Evolutionary conservation across 2,329 filamentous ascomycete genomes (phyloP).

Genomic region (Fusarium sulawesiense): DNA sequence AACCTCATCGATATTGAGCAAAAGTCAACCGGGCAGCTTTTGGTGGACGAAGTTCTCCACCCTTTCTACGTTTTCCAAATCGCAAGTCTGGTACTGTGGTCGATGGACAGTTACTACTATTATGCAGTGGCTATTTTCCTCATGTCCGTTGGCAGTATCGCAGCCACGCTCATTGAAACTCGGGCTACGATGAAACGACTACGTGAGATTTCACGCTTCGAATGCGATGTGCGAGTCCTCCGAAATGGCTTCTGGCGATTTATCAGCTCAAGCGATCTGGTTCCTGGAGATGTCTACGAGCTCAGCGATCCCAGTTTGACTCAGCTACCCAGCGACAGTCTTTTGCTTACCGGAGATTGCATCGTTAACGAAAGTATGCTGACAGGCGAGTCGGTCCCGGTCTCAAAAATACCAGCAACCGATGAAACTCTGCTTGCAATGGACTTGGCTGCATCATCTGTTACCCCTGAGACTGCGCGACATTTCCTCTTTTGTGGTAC

Average conservation of each 20-base stretch:
- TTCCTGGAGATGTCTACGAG: constrained; percentile 96
- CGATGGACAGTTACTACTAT: constrained; percentile 96
- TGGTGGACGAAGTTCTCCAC: constrained; percentile 95
- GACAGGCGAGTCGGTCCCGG: constrained; percentile 95
- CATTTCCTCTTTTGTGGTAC: constrained; percentile 96
- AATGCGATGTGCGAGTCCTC: constrained; percentile 93
- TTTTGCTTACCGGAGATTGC: constrained; percentile 91
- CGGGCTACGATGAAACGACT: constrained; percentile 90
- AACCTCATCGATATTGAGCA: constrained; percentile 95
- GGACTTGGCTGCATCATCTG: constrained; percentile 82
- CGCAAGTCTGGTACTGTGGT: constrained; percentile 94
- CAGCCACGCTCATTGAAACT: constrained; percentile 89
- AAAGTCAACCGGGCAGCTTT: constrained; percentile 82
- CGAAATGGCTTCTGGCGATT: constrained; percentile 96
- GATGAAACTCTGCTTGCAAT: constrained; percentile 82
- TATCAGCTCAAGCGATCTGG: constrained; percentile 85
- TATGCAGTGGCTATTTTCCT: constrained; percentile 95
- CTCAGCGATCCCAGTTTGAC: constrained; percentile 90
- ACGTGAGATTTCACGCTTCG: constrained; percentile 91
- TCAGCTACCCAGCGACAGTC: constrained; percentile 91
- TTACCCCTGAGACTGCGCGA: constrained; percentile 84
- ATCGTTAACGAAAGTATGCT: constrained; percentile 99
- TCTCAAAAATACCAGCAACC: constrained; percentile 88
- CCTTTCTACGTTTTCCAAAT: constrained; percentile 99
- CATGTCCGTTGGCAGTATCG: constrained; percentile 93